A percentile compares a stretch with the other conserved stretches of the same genome.
Evolutionary conservation across 2,329 filamentous ascomycete genomes (phyloP).

Genomic region (Exserohilum rostratum): DNA sequence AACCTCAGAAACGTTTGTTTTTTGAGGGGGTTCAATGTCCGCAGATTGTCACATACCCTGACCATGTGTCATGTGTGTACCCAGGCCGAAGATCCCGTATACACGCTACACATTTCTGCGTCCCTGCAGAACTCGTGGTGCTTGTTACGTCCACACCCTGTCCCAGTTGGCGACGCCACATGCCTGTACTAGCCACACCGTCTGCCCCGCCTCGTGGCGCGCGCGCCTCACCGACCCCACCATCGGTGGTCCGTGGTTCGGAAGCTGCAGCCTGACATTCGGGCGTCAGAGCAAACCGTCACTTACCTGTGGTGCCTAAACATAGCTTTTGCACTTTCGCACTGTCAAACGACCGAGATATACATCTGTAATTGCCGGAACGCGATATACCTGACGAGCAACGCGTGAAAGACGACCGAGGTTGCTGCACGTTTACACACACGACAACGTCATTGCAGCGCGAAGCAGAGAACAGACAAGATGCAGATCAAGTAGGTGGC

Average conservation of each 20-base stretch:
- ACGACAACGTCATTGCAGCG: not conserved
- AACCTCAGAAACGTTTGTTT: no score
- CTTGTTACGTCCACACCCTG: not conserved
- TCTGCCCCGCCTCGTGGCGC: conserved; percentile 16
- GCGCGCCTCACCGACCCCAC: conserved; percentile 2
- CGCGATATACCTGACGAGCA: not conserved
- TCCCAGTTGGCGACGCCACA: not conserved
- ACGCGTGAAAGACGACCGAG: not conserved
- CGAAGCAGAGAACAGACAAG: conserved; percentile 14
- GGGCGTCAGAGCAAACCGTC: conserved; percentile 1
- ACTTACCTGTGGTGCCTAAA: conserved; percentile 7
- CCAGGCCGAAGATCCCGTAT: no score
- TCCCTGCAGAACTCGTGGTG: not conserved
- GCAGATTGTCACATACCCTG: no score
- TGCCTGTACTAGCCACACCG: conserved; percentile 5
- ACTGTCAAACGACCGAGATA: not conserved
- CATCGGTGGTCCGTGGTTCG: conserved; percentile 10
- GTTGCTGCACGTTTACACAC: not conserved
- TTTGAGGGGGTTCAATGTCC: no score
- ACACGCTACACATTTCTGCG: no score
- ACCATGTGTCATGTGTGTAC: no score
- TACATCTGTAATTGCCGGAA: not conserved
- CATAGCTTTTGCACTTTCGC: not conserved
- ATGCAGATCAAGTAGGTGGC: conserved; percentile 48
- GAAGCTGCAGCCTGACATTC: conserved; percentile 12